Percentiles rank a stretch among this genome's conserved stretches.
Conservation (phyloP, 345 rosid species). For the Gynandropsis gynandra region DNA sequence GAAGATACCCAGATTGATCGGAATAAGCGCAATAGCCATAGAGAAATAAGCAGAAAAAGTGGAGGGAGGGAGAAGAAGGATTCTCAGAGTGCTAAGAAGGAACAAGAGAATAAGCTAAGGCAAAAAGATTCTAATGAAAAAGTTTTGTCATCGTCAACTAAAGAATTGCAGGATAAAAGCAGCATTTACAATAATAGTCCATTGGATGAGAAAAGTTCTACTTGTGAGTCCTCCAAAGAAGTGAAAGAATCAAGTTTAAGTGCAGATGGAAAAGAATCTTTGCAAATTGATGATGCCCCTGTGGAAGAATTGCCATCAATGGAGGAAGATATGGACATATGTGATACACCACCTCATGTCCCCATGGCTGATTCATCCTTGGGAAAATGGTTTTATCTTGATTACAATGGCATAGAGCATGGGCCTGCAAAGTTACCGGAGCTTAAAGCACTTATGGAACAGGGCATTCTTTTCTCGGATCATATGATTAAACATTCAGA, state of each 20-base stretch:
- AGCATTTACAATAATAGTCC: conserved; percentile 25
- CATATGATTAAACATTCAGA: conserved; percentile 87
- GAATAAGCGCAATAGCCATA: conserved; percentile 33
- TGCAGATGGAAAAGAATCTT: conserved; percentile 36
- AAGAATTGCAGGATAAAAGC: conserved; percentile 55
- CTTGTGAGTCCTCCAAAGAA: conserved; percentile 42
- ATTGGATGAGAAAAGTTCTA: conserved; percentile 41
- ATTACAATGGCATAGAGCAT: conserved; percentile 65
- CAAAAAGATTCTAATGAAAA: conserved; percentile 41
- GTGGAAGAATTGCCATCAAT: conserved; percentile 75
- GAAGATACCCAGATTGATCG: conserved; percentile 65
- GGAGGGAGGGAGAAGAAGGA: conserved; percentile 50
- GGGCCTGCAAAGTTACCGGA: conserved; percentile 83
- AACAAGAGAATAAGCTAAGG: conserved; percentile 49
- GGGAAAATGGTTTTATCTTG: conserved; percentile 97
- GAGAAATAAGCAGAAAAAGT: conserved; percentile 53
- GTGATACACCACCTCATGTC: conserved; percentile 85
- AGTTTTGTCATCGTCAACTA: conserved; percentile 34
- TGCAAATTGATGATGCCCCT: conserved; percentile 41
- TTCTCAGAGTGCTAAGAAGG: conserved; percentile 42
- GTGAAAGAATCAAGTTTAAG: conserved; percentile 39
- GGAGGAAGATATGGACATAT: conserved; percentile 74
- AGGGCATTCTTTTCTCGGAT: conserved; percentile 71
- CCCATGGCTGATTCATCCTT: conserved; percentile 48
- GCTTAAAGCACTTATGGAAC: conserved; percentile 73